Percentiles rank a stretch among this genome's conserved stretches.
These are phyloP conservation scores for Chenopodium quinoa DNA, from an alignment of 148 eudicot species.

Conservation along the genomic window DNA sequence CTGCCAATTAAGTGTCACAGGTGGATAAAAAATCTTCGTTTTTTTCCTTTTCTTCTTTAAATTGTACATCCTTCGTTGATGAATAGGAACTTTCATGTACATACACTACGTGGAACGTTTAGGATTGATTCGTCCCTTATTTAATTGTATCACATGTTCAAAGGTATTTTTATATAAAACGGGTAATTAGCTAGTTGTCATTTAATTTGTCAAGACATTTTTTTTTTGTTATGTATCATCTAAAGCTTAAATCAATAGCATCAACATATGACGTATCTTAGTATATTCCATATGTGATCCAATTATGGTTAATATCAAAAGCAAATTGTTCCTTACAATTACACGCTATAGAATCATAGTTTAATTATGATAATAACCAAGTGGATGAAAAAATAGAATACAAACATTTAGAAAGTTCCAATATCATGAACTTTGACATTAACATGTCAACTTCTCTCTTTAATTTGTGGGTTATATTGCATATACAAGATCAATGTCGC, in stretches of 20 bases:
- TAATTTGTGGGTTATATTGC: not conserved
- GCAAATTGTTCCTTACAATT: not conserved
- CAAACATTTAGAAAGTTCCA: slow-evolving; percentile 25
- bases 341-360: slow-evolving; percentile 14
- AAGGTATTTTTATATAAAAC: no score
- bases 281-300: not conserved
- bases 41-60: not conserved
- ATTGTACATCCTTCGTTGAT: no score
- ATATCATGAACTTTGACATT: slow-evolving; percentile 23
- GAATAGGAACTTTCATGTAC: not conserved
- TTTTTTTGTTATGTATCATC: no score
- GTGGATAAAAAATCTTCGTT: not conserved
- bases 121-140: no score
- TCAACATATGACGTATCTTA: not conserved
- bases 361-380: not conserved
- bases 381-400: slow-evolving; percentile 7
- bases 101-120: no score
- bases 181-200: no score
- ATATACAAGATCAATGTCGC: not conserved
- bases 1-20: not conserved
- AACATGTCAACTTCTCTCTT: slow-evolving; percentile 24
- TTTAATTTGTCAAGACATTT: no score
- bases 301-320: not conserved
- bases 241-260: no score
- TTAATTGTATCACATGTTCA: no score